Conservation (phyloP, 495 filamentous ascomycete genomes). For the Aspergillus sclerotioniger region DNA sequence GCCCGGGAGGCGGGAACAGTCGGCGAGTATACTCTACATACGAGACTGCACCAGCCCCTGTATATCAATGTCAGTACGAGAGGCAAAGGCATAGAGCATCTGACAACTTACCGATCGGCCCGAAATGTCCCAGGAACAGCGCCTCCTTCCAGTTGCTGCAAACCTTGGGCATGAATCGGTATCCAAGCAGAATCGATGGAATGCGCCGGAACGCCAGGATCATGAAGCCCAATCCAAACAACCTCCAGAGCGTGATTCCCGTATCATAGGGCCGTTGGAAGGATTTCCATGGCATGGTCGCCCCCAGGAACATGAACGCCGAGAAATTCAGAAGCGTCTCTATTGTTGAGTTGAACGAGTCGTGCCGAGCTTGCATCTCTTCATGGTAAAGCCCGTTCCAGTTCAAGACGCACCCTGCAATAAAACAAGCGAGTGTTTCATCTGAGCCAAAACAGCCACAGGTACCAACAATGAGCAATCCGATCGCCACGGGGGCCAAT, state of each 20-base stretch:
- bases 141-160: constrained; percentile 40
- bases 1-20: constrained; percentile 49
- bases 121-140: constrained; percentile 43
- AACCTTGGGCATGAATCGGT: constrained; percentile 37
- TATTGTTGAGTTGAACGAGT: constrained; percentile 38
- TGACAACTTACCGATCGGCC: constrained; percentile 33
- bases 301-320: constrained; percentile 45
- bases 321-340: constrained; percentile 39
- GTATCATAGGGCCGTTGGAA: constrained; percentile 27
- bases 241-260: constrained; percentile 31
- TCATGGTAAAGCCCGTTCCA: constrained; percentile 38
- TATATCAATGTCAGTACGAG: constrained; percentile 8
- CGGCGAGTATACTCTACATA: constrained; percentile 53
- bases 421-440: constrained; percentile 42
- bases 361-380: constrained; percentile 35
- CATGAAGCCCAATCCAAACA: constrained; percentile 32
- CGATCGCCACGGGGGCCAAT: constrained; percentile 31
- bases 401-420: constrained; percentile 37
- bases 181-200: constrained; percentile 35
- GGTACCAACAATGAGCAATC: constrained; percentile 38
- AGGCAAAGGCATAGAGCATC: not conserved
- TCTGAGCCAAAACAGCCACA: constrained; percentile 42
- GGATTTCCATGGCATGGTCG: constrained; percentile 39
- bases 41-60: constrained; percentile 37
- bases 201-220: constrained; percentile 39